Evolutionary conservation across 179 eudicot genomes (phyloP).

Genomic region (Beta corolliflora): DNA sequence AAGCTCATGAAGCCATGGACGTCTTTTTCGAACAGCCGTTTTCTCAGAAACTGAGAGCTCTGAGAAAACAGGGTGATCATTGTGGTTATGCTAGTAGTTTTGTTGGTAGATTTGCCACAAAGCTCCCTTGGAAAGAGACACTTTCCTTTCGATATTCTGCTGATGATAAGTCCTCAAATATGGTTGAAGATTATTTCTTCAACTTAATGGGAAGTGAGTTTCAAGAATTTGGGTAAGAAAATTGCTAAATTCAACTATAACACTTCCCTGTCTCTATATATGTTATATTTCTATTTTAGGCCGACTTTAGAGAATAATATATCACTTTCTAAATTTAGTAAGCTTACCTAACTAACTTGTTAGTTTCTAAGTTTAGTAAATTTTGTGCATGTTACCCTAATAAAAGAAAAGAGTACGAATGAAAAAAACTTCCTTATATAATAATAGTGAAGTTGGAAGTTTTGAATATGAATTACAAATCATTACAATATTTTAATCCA

Average conservation of each 20-base stretch:
- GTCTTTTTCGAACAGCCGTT: slow-evolving; percentile 60
- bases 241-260: not conserved
- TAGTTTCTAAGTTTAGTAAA: not conserved
- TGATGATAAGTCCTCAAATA: slow-evolving; percentile 28
- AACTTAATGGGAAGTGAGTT: slow-evolving; percentile 57
- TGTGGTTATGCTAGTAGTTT: slow-evolving; percentile 89
- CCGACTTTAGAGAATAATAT: not conserved
- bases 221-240: slow-evolving; percentile 57
- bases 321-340: not conserved
- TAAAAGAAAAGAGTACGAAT: no score
- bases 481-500: no score
- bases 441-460: no score
- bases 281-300: not conserved
- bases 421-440: no score
- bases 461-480: no score
- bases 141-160: slow-evolving; percentile 60
- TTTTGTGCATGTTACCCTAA: no score
- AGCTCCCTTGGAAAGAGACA: slow-evolving; percentile 97
- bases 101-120: slow-evolving; percentile 74
- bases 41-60: slow-evolving; percentile 58
- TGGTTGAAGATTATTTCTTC: slow-evolving; percentile 59
- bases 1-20: slow-evolving; percentile 62
- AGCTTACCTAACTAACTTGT: not conserved
- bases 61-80: slow-evolving; percentile 61
- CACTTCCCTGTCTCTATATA: not conserved